phyloP scores from a whole-genome alignment of 306 rosid species.

The Carpinus fangiana region DNA sequence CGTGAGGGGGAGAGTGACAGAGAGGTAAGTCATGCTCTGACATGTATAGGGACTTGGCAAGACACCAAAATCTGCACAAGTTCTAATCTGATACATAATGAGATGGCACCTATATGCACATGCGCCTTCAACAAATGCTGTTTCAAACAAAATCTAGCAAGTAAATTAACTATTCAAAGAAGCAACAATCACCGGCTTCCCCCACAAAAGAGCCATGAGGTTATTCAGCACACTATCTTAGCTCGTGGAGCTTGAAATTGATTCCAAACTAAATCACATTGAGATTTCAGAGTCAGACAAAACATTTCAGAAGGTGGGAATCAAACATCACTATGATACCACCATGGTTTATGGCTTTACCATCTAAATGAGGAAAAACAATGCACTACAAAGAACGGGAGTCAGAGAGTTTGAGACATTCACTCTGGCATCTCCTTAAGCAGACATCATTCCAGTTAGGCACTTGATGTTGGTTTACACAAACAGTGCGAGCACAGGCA shows the following conservation, averaged over 20 bases:
- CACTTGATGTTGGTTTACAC: slow-evolving; percentile 91
- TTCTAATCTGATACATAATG: not conserved
- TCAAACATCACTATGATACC: not conserved
- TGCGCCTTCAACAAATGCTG: not conserved
- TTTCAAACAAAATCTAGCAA: not conserved
- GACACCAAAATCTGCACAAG: not conserved
- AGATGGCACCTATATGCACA: not conserved
- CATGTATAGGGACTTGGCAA: not conserved
- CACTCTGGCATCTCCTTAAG: slow-evolving; percentile 92
- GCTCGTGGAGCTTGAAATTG: not conserved
- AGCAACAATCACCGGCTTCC: not conserved
- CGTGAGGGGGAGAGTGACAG: not conserved
- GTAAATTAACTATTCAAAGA: not conserved
- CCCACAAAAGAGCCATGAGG: not conserved
- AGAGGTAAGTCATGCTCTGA: not conserved
- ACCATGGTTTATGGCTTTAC: not conserved
- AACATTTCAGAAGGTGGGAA: not conserved
- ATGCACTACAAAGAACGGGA: slow-evolving; percentile 53
- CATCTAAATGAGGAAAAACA: not conserved
- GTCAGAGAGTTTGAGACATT: slow-evolving; percentile 77
- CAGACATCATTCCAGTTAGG: slow-evolving; percentile 93
- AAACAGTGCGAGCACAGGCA: slow-evolving; percentile 92
- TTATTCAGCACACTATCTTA: not conserved
- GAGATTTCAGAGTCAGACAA: not conserved
- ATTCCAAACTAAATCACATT: not conserved